Base-by-base conservation (phyloP, 1,139 yeast genomes). In the Blastobotrys raffinosifermentans region DNA sequence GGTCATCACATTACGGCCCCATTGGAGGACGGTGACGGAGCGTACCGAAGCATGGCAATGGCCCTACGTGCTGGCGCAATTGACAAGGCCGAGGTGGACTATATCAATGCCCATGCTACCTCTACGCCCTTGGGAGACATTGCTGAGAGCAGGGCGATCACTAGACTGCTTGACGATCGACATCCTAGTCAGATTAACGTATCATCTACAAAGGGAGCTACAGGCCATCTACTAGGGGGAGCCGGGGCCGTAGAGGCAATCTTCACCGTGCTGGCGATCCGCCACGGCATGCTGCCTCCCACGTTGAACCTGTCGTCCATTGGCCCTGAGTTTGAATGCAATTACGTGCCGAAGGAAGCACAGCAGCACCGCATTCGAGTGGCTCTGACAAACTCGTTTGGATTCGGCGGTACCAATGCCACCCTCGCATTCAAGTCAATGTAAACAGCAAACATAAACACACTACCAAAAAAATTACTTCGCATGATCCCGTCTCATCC, bases 391-490 rank as follows among this genome's bases (percentile, higher is more conserved):
- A 93, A 93, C 56, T 85, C 96, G 48, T 91, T 93, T 65, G 99
- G 98, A 0, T 91, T 93, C 64, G 99, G 99, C 6, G 99, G 99
- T 10, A 87, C 94, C 5, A 93, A 93, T 60, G 81, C 94, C 10
- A 73, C 94, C 2, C 48, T 85, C 69, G 42, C 75, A 7, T 48
- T 75, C 54, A 67, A 63, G 37, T 11, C 11, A 10, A 13, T 31
- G n/a, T n/a, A n/a, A n/a, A n/a, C n/a, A n/a, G n/a, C n/a, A n/a
- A n/a, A n/a, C n/a, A n/a, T n/a, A n/a, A n/a, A n/a, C n/a, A n/a
- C n/a, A n/a, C n/a, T n/a, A n/a, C n/a, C n/a, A n/a, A n/a, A n/a
- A n/a, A n/a, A n/a, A n/a, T n/a, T n/a, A n/a, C n/a, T n/a, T n/a
- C n/a, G n/a, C n/a, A n/a, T n/a, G n/a, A n/a, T n/a, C n/a, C n/a